A percentile compares a stretch with the other conserved stretches of the same genome.
These are phyloP conservation scores for Mycena capillaripes DNA, from an alignment of 768 basidiomycete genomes.

Conservation along the genomic window DNA sequence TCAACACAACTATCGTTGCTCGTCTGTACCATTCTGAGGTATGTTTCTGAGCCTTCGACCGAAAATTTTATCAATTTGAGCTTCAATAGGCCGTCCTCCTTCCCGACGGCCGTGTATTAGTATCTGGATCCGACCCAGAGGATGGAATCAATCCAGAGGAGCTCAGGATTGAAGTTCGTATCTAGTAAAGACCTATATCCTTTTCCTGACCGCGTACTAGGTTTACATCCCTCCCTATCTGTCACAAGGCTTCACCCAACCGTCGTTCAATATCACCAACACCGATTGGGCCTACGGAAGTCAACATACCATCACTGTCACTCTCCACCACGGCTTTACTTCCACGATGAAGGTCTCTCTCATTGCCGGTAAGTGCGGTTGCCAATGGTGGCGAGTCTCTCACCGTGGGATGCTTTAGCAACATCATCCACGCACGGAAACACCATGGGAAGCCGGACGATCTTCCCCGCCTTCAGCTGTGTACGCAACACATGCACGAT, in stretches of 20 bases:
- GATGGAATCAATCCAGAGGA: slow-evolving; percentile 65
- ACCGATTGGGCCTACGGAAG: slow-evolving; percentile 76
- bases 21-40: slow-evolving; percentile 82
- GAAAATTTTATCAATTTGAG: not conserved
- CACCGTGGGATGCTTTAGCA: not conserved
- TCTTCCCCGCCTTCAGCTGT: slow-evolving; percentile 68
- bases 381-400: too few relatives aligned
- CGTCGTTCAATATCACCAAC: slow-evolving; percentile 67
- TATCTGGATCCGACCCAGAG: slow-evolving; percentile 69
- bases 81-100: slow-evolving; percentile 71
- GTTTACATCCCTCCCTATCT: slow-evolving; percentile 94
- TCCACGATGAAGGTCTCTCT: slow-evolving; percentile 71
- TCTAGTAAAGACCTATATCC: slow-evolving; percentile 39
- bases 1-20: slow-evolving; percentile 77
- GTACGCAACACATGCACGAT: slow-evolving; percentile 69
- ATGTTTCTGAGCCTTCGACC: not conserved
- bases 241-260: slow-evolving; percentile 71
- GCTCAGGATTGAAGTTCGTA: slow-evolving; percentile 68
- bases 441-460: slow-evolving; percentile 61
- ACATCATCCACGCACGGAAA: slow-evolving; percentile 50
- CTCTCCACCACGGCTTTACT: slow-evolving; percentile 58
- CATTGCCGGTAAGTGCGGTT: slow-evolving; percentile 66
- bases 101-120: slow-evolving; percentile 69
- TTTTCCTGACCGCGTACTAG: slow-evolving; percentile 39
- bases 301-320: slow-evolving; percentile 63